Evolutionary conservation across 176 grass and related monocot species (phyloP), one percentile per base, ranked within the genome.

Genomic region (Triticum monococcum): DNA sequence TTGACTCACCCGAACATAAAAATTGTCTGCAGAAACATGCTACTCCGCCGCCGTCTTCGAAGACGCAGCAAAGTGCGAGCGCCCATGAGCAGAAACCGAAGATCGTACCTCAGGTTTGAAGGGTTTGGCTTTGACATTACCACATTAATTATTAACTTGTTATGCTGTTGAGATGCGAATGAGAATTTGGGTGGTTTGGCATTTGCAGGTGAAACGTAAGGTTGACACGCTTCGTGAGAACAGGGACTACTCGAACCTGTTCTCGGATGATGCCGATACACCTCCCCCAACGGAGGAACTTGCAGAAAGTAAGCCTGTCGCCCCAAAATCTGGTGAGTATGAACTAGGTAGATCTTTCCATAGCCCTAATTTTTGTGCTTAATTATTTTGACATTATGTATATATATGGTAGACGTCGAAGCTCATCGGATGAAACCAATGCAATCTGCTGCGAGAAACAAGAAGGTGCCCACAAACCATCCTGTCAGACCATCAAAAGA

Each of bases 171-270:
- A 75, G 9, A 24, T 90, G 66, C 76, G 46, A 46, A 16, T 80
- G 16, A 40, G 10, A 64, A 59, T 59, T 59, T 75, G 66, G 3
- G 74, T 12, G 28, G 35, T 76, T 76, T 66, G 22, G 56, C 7
- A 35, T 40, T 36, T 83, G 38, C 85, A 97, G 93, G 81, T 78
- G 13, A 98, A 95, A 68, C 90, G 56, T 83, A 98, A 98, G 82
- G 88, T 45, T 30, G 91, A 96, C 30, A 86, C 91, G 11, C 88
- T 98, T 26, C 86, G 93, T 33, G 84, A 91, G 74, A 95, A 88
- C 38, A 68, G 91, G 32, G 93, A 98, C 70, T 98, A 92, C 88
- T 98, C 91, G 18, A 92, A 87, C 89, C 68, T 92, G 6, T 88
- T 98, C 46, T 92, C 89, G 5, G 93, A 94, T 72, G 96, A 98